A percentile compares a stretch with the other conserved stretches of the same genome.
Evolutionary conservation across 768 basidiomycete genomes (phyloP).

Genomic region (Tricholoma furcatifolium): DNA sequence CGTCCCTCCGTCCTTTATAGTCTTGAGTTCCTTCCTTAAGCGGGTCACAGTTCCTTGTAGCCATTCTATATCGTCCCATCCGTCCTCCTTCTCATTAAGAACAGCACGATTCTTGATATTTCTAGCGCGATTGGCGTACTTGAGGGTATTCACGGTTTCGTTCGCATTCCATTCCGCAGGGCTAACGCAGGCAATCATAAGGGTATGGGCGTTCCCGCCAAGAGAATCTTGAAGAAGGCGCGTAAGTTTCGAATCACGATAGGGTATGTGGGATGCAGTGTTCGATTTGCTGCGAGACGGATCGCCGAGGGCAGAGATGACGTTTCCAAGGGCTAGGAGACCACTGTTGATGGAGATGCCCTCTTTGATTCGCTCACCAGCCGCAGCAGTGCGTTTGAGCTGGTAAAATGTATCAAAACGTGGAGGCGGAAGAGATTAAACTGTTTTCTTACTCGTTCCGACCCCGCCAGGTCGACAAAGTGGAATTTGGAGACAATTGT

Average conservation of each 20-base stretch:
- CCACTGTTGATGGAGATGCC: slow-evolving; percentile 99
- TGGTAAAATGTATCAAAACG: slow-evolving; percentile 27
- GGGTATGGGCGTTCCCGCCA: slow-evolving; percentile 95
- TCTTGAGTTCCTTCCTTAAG: slow-evolving; percentile 84
- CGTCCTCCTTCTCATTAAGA: slow-evolving; percentile 92
- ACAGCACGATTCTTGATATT: slow-evolving; percentile 96
- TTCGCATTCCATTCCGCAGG: slow-evolving; percentile 93
- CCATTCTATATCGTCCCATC: slow-evolving; percentile 99
- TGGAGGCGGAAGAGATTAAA: slow-evolving; percentile 6
- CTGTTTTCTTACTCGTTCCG: slow-evolving; percentile 71
- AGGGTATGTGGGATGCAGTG: slow-evolving; percentile 89
- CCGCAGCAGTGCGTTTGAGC: slow-evolving; percentile 95
- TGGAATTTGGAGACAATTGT: slow-evolving; percentile 96
- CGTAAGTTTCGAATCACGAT: slow-evolving; percentile 98
- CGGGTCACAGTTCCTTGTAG: slow-evolving; percentile 84
- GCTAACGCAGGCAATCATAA: slow-evolving; percentile 99
- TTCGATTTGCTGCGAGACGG: slow-evolving; percentile 83
- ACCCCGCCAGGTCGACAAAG: slow-evolving; percentile 97
- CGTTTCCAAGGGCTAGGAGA: slow-evolving; percentile 93
- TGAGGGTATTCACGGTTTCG: slow-evolving; percentile 93
- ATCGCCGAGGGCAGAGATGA: slow-evolving; percentile 96
- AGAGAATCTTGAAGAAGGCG: slow-evolving; percentile 94
- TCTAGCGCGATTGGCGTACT: slow-evolving; percentile 95
- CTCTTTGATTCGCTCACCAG: slow-evolving; percentile 95
- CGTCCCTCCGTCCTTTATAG: slow-evolving; percentile 66